A percentile compares a stretch with the other conserved stretches of the same genome.
These are phyloP conservation scores for Mentha longifolia DNA, from an alignment of 257 asterid species.

Conservation along the genomic window DNA sequence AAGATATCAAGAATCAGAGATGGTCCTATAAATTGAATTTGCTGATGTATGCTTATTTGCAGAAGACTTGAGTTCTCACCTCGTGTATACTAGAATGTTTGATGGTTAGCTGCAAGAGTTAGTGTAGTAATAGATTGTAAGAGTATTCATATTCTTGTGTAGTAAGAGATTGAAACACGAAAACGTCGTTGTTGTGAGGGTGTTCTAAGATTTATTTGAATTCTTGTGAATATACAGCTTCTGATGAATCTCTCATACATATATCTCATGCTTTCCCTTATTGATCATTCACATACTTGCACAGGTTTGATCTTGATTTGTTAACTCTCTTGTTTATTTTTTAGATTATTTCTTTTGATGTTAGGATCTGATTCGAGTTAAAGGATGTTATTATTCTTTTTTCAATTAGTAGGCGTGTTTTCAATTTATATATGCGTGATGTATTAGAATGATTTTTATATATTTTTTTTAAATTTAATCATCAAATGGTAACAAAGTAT, in stretches of 20 bases:
- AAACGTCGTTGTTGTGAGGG: conserved; percentile 11
- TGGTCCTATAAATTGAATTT: neutral
- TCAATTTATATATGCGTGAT: no score
- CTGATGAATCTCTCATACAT: neutral
- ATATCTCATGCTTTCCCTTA: neutral
- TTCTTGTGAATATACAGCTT: conserved; percentile 34
- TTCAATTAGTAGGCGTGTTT: no score
- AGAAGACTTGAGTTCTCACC: conserved; percentile 11
- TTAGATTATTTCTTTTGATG: neutral
- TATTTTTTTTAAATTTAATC: no score
- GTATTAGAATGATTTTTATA: no score
- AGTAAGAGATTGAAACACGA: conserved; percentile 4
- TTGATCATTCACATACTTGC: no score
- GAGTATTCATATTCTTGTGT: conserved; percentile 9
- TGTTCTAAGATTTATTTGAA: conserved; percentile 31
- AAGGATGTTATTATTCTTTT: no score
- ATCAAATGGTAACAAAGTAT: no score
- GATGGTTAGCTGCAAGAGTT: conserved; percentile 32
- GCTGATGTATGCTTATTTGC: neutral
- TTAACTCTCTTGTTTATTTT: neutral
- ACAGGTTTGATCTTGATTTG: neutral
- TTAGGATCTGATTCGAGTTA: neutral
- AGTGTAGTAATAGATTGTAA: conserved; percentile 32
- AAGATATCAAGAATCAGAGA: neutral
- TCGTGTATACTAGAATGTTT: conserved; percentile 36